Base-by-base conservation (phyloP, 169 alveolate genomes). In the Miamiensis avidus region DNA sequence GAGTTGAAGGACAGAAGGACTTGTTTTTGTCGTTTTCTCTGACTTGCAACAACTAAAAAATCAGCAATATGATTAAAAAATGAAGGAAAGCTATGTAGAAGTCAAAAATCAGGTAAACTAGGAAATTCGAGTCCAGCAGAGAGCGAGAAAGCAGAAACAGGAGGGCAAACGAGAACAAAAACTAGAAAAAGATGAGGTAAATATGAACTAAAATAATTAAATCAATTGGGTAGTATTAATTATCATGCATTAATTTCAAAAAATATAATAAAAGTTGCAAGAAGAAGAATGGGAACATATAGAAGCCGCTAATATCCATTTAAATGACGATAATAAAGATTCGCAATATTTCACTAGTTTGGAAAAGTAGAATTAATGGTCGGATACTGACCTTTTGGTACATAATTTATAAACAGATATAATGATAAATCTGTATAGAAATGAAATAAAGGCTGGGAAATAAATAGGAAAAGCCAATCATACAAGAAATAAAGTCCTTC, bases 101-200 rank as follows among this genome's bases (percentile, higher is more conserved):
- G 77, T 34, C 65, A 93, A 93, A 84, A 92, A 82, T 78, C 84
- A 25, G 64, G 76, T 76, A 74, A 88, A n/a, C 78, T 84, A 74
- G 74, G 90, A 74, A 86, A 89, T 75, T 89, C 88, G 89, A 76
- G 90, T 49, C 78, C 86, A 73, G 30, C 88, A 84, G 81, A 87
- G 90, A 79, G 86, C 32, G 27, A 84, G 78, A 82, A 81, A 64
- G 73, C 65, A 74, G 49, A 75, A 30, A 81, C 30, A 73, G 31
- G 27, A 65, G 29, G 72, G 72, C 29, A 77, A 33, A n/a, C 31
- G 34, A 65, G 34, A 86, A 25, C 85, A 83, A 30, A 82, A 86
- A 65, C 88, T 89, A 77, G 94, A 92, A 81, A 91, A 86, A 31
- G 95, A 89, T 83, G 94, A 92, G 33, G 88, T 87, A 72, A 75